These are phyloP conservation scores for Diutina ranongensis DNA, from an alignment of 1,139 yeast species.

Conservation along the genomic window DNA sequence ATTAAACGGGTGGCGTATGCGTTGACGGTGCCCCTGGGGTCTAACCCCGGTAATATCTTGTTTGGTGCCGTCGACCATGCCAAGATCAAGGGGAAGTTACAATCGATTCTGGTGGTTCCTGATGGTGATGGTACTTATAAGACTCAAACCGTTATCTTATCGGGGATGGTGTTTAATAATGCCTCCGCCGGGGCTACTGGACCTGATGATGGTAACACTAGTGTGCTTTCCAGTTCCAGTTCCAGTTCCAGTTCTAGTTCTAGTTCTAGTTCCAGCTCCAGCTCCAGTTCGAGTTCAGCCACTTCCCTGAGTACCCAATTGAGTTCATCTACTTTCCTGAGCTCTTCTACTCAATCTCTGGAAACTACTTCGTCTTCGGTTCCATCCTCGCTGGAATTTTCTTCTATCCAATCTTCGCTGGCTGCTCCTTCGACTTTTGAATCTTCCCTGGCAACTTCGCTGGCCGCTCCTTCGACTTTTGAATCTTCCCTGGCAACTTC, in stretches of 20 bases:
- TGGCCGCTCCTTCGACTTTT: not conserved
- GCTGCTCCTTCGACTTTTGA: no score
- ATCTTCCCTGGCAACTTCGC: no score
- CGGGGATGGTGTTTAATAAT: not conserved
- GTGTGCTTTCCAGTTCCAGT: not conserved
- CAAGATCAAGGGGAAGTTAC: slow-evolving; percentile 32
- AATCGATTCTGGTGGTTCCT: not conserved
- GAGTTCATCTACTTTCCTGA: not conserved
- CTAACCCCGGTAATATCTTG: slow-evolving; percentile 30
- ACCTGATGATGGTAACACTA: not conserved
- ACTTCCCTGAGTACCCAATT: no score
- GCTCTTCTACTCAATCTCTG: not conserved
- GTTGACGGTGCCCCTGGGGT: slow-evolving; percentile 32
- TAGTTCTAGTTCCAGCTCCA: not conserved
- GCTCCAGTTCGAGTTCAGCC: not conserved
- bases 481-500: not conserved
- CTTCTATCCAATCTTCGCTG: not conserved
- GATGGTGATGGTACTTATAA: not conserved
- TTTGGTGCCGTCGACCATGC: slow-evolving; percentile 51
- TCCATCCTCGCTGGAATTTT: not conserved
- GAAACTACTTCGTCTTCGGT: not conserved
- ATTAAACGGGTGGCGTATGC: slow-evolving; percentile 42
- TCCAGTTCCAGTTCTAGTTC: not conserved
- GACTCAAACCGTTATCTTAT: not conserved
- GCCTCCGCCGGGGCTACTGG: not conserved